Evolutionary conservation across 176 grass and related monocot species (phyloP).

Genomic region (Oryza brachyantha): DNA sequence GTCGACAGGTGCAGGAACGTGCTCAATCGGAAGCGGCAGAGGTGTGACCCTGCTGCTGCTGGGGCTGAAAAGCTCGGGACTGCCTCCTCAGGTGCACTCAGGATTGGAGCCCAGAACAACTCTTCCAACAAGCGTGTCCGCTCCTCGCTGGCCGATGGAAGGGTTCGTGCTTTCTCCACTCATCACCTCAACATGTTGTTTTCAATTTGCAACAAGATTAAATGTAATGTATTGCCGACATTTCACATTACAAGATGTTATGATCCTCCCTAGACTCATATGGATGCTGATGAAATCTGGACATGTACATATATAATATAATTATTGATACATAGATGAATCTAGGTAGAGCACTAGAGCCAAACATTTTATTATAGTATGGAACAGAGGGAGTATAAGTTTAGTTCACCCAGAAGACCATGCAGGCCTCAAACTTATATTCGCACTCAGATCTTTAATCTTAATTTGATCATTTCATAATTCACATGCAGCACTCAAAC

Average conservation of each 20-base stretch:
- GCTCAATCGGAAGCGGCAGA: slow-evolving; percentile 64
- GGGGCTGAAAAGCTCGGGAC: slow-evolving; percentile 35
- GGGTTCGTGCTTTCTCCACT: slow-evolving; percentile 19
- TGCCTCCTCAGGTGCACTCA: slow-evolving; percentile 32
- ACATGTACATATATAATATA: no score
- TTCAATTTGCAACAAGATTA: neutral
- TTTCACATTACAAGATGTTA: no score
- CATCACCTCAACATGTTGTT: neutral
- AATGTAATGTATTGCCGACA: neutral
- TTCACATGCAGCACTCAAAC: neutral
- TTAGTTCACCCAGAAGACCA: no score
- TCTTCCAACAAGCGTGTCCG: slow-evolving; percentile 63
- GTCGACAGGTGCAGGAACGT: slow-evolving; percentile 69
- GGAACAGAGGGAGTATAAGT: no score
- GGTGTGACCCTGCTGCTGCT: slow-evolving; percentile 13
- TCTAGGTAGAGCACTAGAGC: no score
- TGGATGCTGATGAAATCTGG: no score
- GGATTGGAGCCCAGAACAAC: slow-evolving; percentile 56
- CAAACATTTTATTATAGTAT: no score
- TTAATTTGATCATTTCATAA: neutral
- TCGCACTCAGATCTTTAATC: neutral
- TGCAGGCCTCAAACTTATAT: no score
- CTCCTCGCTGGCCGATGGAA: slow-evolving; percentile 56
- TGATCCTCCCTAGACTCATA: no score
- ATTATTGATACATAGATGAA: no score